phyloP scores from a whole-genome alignment of 2,329 filamentous ascomycete genomes.

The Saccharata proteae region DNA sequence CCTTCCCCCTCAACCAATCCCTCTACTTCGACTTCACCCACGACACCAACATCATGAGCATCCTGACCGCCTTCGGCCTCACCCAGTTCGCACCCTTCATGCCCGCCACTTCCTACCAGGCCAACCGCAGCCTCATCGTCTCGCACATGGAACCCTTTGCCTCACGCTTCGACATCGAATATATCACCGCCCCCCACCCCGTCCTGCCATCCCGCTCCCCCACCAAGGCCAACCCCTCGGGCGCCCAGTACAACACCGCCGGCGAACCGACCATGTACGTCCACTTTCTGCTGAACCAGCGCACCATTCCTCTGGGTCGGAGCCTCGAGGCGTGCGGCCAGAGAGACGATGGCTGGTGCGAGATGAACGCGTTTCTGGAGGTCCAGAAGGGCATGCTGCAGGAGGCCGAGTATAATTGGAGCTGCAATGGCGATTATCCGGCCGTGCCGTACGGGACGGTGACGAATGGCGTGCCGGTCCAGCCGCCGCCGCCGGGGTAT shows the following conservation, averaged over 20 bases:
- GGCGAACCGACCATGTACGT: slow-evolving; percentile 53
- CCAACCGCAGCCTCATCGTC: slow-evolving; percentile 50
- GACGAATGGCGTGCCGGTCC: slow-evolving; percentile 37
- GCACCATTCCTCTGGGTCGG: slow-evolving; percentile 55
- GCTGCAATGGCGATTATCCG: slow-evolving; percentile 51
- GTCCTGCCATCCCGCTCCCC: slow-evolving; percentile 30
- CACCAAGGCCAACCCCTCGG: slow-evolving; percentile 22
- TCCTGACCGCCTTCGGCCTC: slow-evolving; percentile 61
- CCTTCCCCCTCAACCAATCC: slow-evolving; percentile 61
- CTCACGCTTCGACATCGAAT: slow-evolving; percentile 60
- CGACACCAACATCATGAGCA: slow-evolving; percentile 59
- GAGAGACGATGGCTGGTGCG: slow-evolving; percentile 66
- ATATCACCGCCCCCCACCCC: slow-evolving; percentile 56
- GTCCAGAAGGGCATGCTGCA: slow-evolving; percentile 48
- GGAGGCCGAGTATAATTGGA: slow-evolving; percentile 49
- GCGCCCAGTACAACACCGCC: slow-evolving; percentile 1
- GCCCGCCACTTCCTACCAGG: slow-evolving; percentile 41
- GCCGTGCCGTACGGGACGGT: slow-evolving; percentile 36
- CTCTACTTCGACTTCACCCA: slow-evolving; percentile 71
- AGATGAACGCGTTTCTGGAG: slow-evolving; percentile 54
- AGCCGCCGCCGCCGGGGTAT: no score
- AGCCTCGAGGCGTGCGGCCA: slow-evolving; percentile 55
- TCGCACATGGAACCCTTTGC: slow-evolving; percentile 60
- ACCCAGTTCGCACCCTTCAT: slow-evolving; percentile 51
- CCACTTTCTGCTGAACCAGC: slow-evolving; percentile 63